Evolutionary conservation across 1,284 basidiomycete species (phyloP).

Genomic region (Meripilus lineatus): DNA sequence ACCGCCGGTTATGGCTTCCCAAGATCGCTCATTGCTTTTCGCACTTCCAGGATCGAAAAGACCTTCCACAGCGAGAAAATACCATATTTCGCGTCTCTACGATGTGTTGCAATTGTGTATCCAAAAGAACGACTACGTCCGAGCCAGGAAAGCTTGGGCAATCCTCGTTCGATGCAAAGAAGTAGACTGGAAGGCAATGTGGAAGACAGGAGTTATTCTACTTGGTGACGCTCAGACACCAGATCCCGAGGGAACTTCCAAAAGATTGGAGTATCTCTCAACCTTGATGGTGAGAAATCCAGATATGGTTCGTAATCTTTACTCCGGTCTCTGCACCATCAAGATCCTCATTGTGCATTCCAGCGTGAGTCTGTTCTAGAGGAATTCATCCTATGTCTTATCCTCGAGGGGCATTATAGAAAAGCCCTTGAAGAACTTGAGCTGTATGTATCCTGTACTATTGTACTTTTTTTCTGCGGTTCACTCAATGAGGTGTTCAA

Average conservation of each 20-base stretch:
- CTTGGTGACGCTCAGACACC: conserved; percentile 35
- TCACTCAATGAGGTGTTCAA: conserved; percentile 24
- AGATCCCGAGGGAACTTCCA: conserved; percentile 22
- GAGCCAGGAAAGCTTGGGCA: conserved; percentile 73
- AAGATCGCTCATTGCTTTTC: conserved; percentile 49
- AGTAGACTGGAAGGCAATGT: conserved; percentile 71
- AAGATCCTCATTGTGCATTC: conserved; percentile 6
- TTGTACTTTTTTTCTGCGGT: conserved; percentile 7
- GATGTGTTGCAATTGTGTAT: conserved; percentile 74
- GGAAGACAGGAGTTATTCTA: conserved; percentile 66
- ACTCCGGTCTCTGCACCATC: conserved; percentile 1
- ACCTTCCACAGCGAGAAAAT: conserved; percentile 50
- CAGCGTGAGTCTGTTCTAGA: conserved; percentile 73
- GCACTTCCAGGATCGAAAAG: conserved; percentile 41
- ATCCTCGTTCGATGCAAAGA: conserved; percentile 84
- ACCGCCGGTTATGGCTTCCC: conserved; percentile 22
- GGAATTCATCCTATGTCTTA: conserved; percentile 68
- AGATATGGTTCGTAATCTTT: conserved; percentile 46
- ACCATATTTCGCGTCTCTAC: conserved; percentile 68
- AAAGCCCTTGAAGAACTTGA: conserved; percentile 83
- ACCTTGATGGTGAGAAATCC: conserved; percentile 64
- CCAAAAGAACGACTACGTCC: conserved; percentile 58
- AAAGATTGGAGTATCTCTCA: conserved; percentile 58
- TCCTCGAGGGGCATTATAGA: conserved; percentile 49
- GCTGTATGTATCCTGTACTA: conserved; percentile 46